Evolutionary conservation across 2,329 filamentous ascomycete species (phyloP).

Genomic region (Colletotrichum gloeosporioides): DNA sequence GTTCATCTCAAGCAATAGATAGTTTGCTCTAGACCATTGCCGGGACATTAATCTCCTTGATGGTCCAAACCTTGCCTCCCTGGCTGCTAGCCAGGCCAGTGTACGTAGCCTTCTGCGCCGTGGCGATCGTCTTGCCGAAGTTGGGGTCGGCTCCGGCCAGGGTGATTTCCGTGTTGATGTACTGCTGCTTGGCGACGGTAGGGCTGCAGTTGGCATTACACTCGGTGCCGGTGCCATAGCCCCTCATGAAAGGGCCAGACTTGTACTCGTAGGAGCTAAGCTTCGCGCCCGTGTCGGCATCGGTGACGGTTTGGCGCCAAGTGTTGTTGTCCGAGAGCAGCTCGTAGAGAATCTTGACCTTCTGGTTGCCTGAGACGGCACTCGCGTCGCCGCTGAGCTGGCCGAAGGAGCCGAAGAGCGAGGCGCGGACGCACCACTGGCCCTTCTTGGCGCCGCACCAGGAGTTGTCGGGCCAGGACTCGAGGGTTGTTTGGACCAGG

Average conservation of each 20-base stretch:
- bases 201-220: slow-evolving; percentile 40
- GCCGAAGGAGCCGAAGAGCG: slow-evolving; percentile 40
- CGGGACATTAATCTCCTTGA: slow-evolving; percentile 1
- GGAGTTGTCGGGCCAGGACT: slow-evolving; percentile 42
- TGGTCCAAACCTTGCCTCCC: slow-evolving; percentile 1
- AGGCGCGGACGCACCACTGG: slow-evolving; percentile 41
- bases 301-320: slow-evolving; percentile 35
- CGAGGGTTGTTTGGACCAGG: slow-evolving; percentile 45
- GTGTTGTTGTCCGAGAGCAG: slow-evolving; percentile 26
- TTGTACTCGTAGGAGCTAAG: slow-evolving; percentile 38
- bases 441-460: slow-evolving; percentile 44
- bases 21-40: not conserved
- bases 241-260: slow-evolving; percentile 41
- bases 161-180: slow-evolving; percentile 26
- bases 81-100: not conserved
- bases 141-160: not conserved
- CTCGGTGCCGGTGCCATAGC: slow-evolving; percentile 44
- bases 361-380: not conserved
- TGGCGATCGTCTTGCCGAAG: not conserved
- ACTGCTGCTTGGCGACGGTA: slow-evolving; percentile 37
- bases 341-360: slow-evolving; percentile 21
- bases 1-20: fast-evolving
- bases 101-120: not conserved
- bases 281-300: slow-evolving; percentile 36
- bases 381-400: slow-evolving; percentile 28